Base-by-base conservation (phyloP, 2,329 filamentous ascomycete species). In the Alternaria conjuncta region DNA sequence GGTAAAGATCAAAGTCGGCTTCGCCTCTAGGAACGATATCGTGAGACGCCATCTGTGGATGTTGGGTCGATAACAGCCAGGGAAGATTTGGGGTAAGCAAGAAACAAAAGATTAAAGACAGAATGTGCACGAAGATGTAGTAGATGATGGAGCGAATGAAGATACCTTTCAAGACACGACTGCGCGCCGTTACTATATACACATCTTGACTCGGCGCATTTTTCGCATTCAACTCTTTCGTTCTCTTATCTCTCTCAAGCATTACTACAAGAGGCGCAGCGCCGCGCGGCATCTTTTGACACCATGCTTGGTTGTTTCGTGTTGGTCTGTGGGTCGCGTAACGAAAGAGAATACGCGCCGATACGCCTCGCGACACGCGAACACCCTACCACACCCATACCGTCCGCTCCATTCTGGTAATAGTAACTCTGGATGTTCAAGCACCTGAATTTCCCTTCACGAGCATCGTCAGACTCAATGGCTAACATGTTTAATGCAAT, bases 1-100 rank as follows among this genome's bases (percentile, higher is more conserved):
- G 68, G 36, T 64, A 69, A 7, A 71, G 50, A 49, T 69, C 68
- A 55, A 71, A 71, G 50, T 65, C 56, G 5, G 65, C 65, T 18
- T 61, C 32, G 49, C 61, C 64, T 11, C 65, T 60, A 6, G 56
- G 12, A 23, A 41, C 18, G 10, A 63, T 30, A 6, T 13, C 18
- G 15, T 47, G 20, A 23, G 36, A 46, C 18, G 55, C 23, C 41
- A 47, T 32, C 30, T 32, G 30, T 3, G 5, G 30, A 32, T 32
- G 1, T 6, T 32, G 12, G 12, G 30, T 15, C 12, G 30, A 32
- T 32, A 12, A 32, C 12, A 8, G 30, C 30, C 6, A 15, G 3
- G 30, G 12, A 32, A 15, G 4, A 5, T 10, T 0, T n/a, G 3
- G 15, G 15, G 4, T 41, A 41, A 41, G 15, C 15, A n/a, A 18